Evolutionary conservation across 164 flowering plant genomes (phyloP).

Genomic region (Brasenia schreberi): DNA sequence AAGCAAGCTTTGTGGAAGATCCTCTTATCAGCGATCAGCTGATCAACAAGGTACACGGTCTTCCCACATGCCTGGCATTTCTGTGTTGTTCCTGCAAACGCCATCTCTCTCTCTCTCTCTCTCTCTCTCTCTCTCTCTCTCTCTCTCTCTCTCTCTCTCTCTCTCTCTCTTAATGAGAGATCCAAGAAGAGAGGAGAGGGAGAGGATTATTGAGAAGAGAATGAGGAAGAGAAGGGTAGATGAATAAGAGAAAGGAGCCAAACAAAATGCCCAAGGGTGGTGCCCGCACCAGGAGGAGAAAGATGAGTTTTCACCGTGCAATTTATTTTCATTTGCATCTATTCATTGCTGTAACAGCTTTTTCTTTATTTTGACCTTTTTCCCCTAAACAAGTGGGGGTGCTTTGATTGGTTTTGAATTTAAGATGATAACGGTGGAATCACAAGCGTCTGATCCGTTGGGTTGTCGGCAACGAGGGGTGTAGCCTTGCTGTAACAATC

Average conservation of each 20-base stretch:
- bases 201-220: background rate
- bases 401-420: background rate
- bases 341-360: background rate
- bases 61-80: no score
- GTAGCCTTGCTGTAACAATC: background rate
- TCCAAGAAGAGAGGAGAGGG: background rate
- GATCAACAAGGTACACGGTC: background rate
- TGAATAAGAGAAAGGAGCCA: background rate
- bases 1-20: background rate
- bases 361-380: background rate
- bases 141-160: background rate
- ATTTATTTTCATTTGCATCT: no score
- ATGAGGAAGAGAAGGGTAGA: background rate
- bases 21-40: background rate
- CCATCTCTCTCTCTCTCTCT: constrained; percentile 27
- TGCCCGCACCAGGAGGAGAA: no score
- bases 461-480: background rate
- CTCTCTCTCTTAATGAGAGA: background rate
- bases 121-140: background rate
- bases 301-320: no score
- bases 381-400: background rate
- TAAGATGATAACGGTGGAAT: background rate
- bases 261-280: background rate
- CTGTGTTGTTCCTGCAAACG: constrained; percentile 61
- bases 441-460: background rate